Conservation (phyloP, 805 yeast species). For the Lipomyces starkeyi region DNA sequence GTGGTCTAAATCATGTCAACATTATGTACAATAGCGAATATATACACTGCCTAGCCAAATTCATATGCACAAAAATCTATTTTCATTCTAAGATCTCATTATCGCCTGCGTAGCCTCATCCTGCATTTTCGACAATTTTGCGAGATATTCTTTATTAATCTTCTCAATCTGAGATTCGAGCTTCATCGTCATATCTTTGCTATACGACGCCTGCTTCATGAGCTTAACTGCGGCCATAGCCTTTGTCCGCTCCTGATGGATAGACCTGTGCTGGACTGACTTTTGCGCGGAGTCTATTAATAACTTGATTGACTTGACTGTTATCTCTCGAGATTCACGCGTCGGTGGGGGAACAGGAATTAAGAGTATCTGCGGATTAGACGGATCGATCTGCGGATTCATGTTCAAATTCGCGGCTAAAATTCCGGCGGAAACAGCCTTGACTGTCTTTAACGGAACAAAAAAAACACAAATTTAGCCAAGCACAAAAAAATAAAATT, state of each 20-base stretch:
- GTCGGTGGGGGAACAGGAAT: conserved; percentile 79
- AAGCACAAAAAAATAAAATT: neutral
- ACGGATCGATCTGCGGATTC: conserved; percentile 78
- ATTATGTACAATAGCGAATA: neutral
- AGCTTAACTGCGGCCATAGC: conserved; percentile 62
- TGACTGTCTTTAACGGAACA: conserved; percentile 57
- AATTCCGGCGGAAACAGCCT: conserved; percentile 72
- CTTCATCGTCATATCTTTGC: conserved; percentile 51
- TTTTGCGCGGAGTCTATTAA: conserved; percentile 67
- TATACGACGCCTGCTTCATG: conserved; percentile 54
- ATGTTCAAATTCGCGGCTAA: conserved; percentile 71
- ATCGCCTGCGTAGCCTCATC: conserved; percentile 21
- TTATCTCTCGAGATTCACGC: conserved; percentile 63
- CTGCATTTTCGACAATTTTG: conserved; percentile 56
- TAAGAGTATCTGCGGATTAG: conserved; percentile 72
- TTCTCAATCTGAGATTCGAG: conserved; percentile 68
- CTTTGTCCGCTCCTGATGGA: conserved; percentile 1
- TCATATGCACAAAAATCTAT: neutral
- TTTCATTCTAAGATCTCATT: neutral
- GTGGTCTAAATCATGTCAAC: no score
- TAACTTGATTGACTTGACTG: conserved; percentile 66
- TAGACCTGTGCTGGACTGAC: conserved; percentile 48
- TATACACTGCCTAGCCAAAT: neutral
- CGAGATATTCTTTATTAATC: conserved; percentile 67
- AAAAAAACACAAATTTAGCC: neutral